Conservation (phyloP, 495 filamentous ascomycete genomes). For the Bacidia rubella region DNA sequence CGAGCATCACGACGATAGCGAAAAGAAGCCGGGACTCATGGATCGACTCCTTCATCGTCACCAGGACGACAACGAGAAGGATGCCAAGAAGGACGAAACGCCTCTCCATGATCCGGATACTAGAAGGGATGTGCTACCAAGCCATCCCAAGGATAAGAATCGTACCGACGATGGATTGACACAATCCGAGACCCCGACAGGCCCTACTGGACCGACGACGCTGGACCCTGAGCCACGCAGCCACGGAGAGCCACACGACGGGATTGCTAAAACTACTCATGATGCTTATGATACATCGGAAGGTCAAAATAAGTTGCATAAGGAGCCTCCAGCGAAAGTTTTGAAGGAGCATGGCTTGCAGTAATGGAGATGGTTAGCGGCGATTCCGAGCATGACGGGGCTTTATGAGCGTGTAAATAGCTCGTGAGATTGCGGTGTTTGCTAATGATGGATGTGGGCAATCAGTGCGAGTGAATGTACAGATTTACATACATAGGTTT, state of each 20-base stretch:
- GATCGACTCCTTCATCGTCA: not conserved
- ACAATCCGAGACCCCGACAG: not conserved
- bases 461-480: no score
- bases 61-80: constrained; percentile 2
- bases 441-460: no score
- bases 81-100: not conserved
- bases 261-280: constrained; percentile 12
- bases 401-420: no score
- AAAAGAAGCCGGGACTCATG: constrained; percentile 10
- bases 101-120: constrained; percentile 4
- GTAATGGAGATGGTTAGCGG: no score
- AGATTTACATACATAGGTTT: no score
- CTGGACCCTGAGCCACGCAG: not conserved
- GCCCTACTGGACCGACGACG: not conserved
- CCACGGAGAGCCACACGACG: not conserved
- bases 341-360: constrained; percentile 8
- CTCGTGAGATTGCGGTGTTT: no score
- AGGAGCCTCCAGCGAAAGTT: constrained; percentile 11
- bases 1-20: constrained; percentile 7
- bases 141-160: not conserved
- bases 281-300: constrained; percentile 13
- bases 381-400: no score
- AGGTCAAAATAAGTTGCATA: constrained; percentile 16
- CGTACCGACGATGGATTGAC: not conserved
- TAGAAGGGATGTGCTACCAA: not conserved